Evolutionary conservation across 129 eudicot species (phyloP).

Genomic region (Helichrysum umbraculigerum): DNA sequence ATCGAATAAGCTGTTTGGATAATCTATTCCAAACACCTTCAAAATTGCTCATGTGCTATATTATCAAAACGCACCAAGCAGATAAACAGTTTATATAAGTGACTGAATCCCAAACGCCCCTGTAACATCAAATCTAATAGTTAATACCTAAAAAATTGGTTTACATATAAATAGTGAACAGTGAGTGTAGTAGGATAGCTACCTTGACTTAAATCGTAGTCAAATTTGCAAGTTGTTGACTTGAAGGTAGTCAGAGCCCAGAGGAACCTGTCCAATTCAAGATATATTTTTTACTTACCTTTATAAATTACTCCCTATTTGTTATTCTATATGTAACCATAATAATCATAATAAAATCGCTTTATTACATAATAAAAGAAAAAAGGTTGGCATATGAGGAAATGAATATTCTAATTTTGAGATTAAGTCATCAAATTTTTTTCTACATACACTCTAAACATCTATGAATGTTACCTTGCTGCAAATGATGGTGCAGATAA

Average conservation of each 20-base stretch:
- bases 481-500: slow-evolving; percentile 45
- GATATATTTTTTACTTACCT: not conserved
- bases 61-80: too few relatives aligned
- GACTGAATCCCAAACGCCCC: too few relatives aligned
- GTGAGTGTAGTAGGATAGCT: slow-evolving; percentile 8
- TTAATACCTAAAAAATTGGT: not conserved
- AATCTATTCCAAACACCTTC: too few relatives aligned
- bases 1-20: too few relatives aligned
- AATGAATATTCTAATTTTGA: too few relatives aligned
- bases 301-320: not conserved
- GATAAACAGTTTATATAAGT: too few relatives aligned
- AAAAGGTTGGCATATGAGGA: not conserved
- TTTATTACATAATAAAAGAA: too few relatives aligned
- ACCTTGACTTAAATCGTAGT: slow-evolving; percentile 17
- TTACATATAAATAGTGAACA: slow-evolving; percentile 6
- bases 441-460: not conserved
- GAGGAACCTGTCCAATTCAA: not conserved
- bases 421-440: not conserved
- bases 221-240: slow-evolving; percentile 24
- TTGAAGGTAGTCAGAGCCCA: slow-evolving; percentile 15
- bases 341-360: too few relatives aligned
- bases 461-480: not conserved
- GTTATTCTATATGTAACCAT: not conserved
- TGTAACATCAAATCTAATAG: not conserved
- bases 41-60: too few relatives aligned